Evolutionary conservation across 2,329 filamentous ascomycete genomes (phyloP).

Genomic region (Cladosporium sphaerospermum): DNA sequence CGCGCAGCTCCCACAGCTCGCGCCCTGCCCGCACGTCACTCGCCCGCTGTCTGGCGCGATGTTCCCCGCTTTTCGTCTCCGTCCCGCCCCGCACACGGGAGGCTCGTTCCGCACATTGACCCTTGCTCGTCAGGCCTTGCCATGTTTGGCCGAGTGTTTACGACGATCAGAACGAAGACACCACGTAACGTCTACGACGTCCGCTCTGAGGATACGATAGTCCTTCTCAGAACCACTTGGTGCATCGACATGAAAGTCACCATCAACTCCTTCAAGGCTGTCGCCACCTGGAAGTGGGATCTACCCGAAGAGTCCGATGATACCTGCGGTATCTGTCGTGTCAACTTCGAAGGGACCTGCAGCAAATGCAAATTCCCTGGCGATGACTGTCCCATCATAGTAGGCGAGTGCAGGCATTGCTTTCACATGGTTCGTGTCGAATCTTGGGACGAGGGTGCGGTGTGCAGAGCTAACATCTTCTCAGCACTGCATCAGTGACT

Average conservation of each 20-base stretch:
- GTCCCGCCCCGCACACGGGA: too few relatives aligned
- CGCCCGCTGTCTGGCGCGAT: not conserved
- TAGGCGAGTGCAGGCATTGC: constrained; percentile 93
- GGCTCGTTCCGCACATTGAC: too few relatives aligned
- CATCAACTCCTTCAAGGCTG: constrained; percentile 86
- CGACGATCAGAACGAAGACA: not conserved
- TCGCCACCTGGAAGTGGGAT: constrained; percentile 97
- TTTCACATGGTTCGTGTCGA: constrained; percentile 75
- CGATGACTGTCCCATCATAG: constrained; percentile 89
- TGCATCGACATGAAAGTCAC: constrained; percentile 74
- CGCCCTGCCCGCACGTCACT: constrained; percentile 1
- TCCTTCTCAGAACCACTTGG: constrained; percentile 7
- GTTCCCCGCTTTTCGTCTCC: not conserved
- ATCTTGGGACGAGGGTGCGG: not conserved
- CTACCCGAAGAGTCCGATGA: constrained; percentile 78
- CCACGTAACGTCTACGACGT: not conserved
- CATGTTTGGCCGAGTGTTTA: too few relatives aligned
- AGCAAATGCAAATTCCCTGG: constrained; percentile 97
- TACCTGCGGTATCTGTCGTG: constrained; percentile 96
- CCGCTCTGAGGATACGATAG: not conserved
- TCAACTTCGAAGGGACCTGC: constrained; percentile 95
- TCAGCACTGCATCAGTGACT: constrained; percentile 90
- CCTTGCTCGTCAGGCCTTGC: too few relatives aligned
- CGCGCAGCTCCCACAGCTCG: not conserved
- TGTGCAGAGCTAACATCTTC: constrained; percentile 13